phyloP scores from a whole-genome alignment of 2,329 filamentous ascomycete genomes.

The Xylaria sp. region DNA sequence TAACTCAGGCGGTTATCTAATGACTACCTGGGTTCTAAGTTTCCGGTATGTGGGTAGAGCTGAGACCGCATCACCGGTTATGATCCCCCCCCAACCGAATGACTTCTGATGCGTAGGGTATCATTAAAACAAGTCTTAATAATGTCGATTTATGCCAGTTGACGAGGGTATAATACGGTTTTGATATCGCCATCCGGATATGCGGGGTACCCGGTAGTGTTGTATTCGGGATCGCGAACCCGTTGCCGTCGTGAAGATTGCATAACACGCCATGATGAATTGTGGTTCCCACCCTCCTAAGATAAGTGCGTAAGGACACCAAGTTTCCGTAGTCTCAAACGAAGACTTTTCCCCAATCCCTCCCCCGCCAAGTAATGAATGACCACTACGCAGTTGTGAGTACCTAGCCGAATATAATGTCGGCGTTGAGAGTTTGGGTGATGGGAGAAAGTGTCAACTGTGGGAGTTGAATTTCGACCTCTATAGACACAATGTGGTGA shows the following conservation, averaged over 20 bases:
- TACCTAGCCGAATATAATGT: too few species aligned
- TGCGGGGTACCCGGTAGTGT: background rate
- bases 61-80: background rate
- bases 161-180: slow-evolving; percentile 1
- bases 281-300: background rate
- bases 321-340: too few species aligned
- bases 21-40: too few species aligned
- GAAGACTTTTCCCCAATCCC: too few species aligned
- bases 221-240: background rate
- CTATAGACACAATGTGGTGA: background rate
- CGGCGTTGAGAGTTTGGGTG: too few species aligned
- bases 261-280: background rate
- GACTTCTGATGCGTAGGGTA: background rate
- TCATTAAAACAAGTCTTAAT: background rate
- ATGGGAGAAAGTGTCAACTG: too few species aligned
- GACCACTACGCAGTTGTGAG: too few species aligned
- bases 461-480: background rate
- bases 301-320: background rate
- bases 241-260: too few species aligned
- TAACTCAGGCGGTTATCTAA: background rate
- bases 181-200: background rate
- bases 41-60: background rate
- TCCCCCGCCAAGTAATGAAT: too few species aligned
- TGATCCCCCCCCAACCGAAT: background rate
- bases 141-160: background rate